phyloP scores from a whole-genome alignment of 352 stramenopile genomes.

The Phytophthora cryptogea region DNA sequence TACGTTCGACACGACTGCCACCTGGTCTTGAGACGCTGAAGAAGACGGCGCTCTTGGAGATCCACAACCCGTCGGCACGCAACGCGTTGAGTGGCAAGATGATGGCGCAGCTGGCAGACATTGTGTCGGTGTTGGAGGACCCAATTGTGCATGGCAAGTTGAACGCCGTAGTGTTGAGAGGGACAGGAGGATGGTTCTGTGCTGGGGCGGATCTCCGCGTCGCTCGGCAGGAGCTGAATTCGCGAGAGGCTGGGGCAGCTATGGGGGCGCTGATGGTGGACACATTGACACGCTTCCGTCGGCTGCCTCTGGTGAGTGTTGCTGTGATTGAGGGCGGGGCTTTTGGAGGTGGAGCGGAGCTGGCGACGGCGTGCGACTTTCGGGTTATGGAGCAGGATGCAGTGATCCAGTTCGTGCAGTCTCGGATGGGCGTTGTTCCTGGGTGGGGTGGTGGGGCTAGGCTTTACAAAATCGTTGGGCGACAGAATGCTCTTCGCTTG shows the following conservation, averaged over 20 bases:
- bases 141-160: slow-evolving; percentile 54
- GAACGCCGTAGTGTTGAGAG: slow-evolving; percentile 61
- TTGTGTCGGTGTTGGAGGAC: slow-evolving; percentile 63
- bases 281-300: slow-evolving; percentile 71
- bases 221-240: slow-evolving; percentile 77
- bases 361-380: slow-evolving; percentile 86
- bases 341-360: slow-evolving; percentile 83
- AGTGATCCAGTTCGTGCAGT: slow-evolving; percentile 87
- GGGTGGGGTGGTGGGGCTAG: slow-evolving; percentile 82
- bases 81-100: slow-evolving; percentile 88
- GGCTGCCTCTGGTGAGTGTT: slow-evolving; percentile 79
- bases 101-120: slow-evolving; percentile 86
- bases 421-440: slow-evolving; percentile 80
- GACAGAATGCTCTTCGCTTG: slow-evolving; percentile 70
- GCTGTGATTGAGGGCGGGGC: slow-evolving; percentile 81
- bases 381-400: slow-evolving; percentile 64
- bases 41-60: slow-evolving; percentile 63
- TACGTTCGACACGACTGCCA: slow-evolving; percentile 6
- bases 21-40: slow-evolving; percentile 26
- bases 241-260: slow-evolving; percentile 54
- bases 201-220: slow-evolving; percentile 82
- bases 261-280: slow-evolving; percentile 82
- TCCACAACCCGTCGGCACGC: slow-evolving; percentile 67
- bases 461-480: slow-evolving; percentile 78
- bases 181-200: slow-evolving; percentile 79